Evolutionary conservation across 73 alveolate species (phyloP).

Genomic region (Blepharisma japonicum): DNA sequence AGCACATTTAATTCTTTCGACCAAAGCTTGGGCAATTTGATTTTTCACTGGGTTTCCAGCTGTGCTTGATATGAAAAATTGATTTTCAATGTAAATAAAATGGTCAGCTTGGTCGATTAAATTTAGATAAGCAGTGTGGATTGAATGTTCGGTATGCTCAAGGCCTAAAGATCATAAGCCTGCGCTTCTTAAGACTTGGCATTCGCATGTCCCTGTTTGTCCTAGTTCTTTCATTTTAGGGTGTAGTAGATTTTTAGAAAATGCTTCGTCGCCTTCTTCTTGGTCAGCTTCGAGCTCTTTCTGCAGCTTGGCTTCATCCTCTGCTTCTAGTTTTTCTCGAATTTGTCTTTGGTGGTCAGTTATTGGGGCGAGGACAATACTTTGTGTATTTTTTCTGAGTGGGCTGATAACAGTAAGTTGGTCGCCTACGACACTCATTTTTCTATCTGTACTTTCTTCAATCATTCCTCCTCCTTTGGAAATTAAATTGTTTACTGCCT

Average conservation of each 20-base stretch:
- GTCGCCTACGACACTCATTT: too few species aligned
- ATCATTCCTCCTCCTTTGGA: too few species aligned
- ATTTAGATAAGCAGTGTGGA: constrained; percentile 76
- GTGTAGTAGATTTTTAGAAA: not conserved
- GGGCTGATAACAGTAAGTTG: too few species aligned
- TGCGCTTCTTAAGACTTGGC: constrained; percentile 79
- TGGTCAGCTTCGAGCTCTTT: constrained; percentile 4
- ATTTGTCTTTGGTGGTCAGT: too few species aligned
- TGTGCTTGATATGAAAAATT: constrained; percentile 84
- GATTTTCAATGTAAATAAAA: constrained; percentile 93
- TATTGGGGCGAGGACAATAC: too few species aligned
- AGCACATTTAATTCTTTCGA: constrained; percentile 75
- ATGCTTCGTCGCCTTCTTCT: constrained; percentile 10
- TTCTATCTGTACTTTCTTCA: too few species aligned
- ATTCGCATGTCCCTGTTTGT: constrained; percentile 39
- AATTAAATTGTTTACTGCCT: too few species aligned
- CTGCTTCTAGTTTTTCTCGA: not conserved
- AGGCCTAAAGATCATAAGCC: constrained; percentile 90
- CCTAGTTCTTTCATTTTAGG: not conserved
- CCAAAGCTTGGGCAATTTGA: constrained; percentile 64
- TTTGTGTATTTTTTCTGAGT: too few species aligned
- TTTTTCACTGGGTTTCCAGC: constrained; percentile 71
- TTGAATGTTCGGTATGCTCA: constrained; percentile 78
- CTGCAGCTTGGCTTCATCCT: constrained; percentile 17
- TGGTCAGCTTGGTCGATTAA: constrained; percentile 77